These are phyloP conservation scores for Poa pratensis DNA, from an alignment of 176 grass and related monocot genomes.

Conservation along the genomic window DNA sequence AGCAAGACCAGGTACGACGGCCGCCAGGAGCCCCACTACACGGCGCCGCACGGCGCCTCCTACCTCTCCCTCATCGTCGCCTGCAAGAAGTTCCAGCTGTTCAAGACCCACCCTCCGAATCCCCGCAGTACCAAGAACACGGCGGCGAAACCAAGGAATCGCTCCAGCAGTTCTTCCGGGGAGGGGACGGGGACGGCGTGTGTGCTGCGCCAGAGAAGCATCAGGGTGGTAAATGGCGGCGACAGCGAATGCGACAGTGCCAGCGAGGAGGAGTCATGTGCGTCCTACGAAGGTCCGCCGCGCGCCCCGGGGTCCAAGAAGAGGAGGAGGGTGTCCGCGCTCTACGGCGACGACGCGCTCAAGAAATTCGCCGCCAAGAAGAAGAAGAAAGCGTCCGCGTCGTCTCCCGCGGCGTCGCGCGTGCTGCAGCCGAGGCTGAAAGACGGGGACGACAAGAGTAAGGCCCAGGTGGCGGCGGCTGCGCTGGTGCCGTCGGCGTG, in stretches of 20 bases:
- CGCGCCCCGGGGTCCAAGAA: background rate
- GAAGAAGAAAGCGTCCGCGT: background rate
- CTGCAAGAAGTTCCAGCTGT: conserved; percentile 42
- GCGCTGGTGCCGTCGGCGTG: conserved; percentile 4
- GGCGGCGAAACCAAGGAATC: background rate
- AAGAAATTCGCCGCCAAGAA: background rate
- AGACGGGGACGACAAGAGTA: background rate
- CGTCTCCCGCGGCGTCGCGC: background rate
- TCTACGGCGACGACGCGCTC: background rate
- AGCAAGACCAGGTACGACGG: conserved; percentile 18
- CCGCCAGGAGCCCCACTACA: conserved; percentile 44
- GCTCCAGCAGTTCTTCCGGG: background rate
- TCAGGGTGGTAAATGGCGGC: too few species aligned
- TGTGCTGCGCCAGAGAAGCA: background rate
- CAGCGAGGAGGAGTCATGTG: background rate
- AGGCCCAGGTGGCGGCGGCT: background rate
- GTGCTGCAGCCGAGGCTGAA: conserved; percentile 1
- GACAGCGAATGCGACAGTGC: background rate
- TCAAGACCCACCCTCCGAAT: background rate
- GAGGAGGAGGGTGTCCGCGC: background rate
- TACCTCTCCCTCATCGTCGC: conserved; percentile 65
- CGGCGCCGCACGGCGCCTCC: conserved; percentile 47
- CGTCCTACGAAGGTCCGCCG: background rate
- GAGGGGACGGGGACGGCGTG: background rate
- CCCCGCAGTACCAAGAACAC: background rate